A percentile compares a stretch with the other conserved stretches of the same genome.
Evolutionary conservation across 1,284 basidiomycete genomes (phyloP).

Genomic region (Apiotrichum akiyoshidainum): DNA sequence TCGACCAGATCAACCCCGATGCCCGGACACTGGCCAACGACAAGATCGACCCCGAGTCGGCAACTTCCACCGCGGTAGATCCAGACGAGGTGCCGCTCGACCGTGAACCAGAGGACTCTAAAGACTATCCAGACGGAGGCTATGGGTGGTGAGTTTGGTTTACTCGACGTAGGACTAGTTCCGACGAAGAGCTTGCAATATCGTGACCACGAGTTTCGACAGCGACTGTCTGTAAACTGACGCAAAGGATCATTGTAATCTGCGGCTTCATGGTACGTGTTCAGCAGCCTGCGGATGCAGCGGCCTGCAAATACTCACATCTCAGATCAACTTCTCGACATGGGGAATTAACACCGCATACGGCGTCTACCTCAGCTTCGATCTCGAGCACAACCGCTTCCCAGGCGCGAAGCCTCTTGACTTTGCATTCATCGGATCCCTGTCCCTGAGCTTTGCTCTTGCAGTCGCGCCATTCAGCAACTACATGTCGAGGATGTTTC

Average conservation of each 20-base stretch:
- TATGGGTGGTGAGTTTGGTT: slow-evolving; percentile 47
- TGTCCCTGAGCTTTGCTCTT: slow-evolving; percentile 16
- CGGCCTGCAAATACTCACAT: no score
- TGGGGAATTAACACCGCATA: slow-evolving; percentile 53
- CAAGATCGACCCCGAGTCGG: no score
- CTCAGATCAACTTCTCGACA: slow-evolving; percentile 23
- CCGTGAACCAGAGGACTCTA: slow-evolving; percentile 15
- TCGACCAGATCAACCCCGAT: no score
- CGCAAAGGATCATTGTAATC: no score
- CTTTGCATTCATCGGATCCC: slow-evolving; percentile 20
- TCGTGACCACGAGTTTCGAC: no score
- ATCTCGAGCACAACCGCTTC: slow-evolving; percentile 49
- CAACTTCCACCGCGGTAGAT: neutral
- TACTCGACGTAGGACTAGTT: slow-evolving; percentile 2
- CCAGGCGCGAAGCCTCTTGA: slow-evolving; percentile 41
- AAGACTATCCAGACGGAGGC: slow-evolving; percentile 47
- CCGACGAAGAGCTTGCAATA: no score
- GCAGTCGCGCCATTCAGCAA: slow-evolving; percentile 17
- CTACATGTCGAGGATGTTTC: slow-evolving; percentile 16
- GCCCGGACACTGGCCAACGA: no score
- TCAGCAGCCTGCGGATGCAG: no score
- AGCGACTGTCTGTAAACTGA: no score
- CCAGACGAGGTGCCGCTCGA: slow-evolving; percentile 10
- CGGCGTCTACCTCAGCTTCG: slow-evolving; percentile 51
- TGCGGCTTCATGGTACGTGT: no score